These are phyloP conservation scores for Helotiales sp. DNA, from an alignment of 2,329 filamentous ascomycete genomes.

Conservation along the genomic window DNA sequence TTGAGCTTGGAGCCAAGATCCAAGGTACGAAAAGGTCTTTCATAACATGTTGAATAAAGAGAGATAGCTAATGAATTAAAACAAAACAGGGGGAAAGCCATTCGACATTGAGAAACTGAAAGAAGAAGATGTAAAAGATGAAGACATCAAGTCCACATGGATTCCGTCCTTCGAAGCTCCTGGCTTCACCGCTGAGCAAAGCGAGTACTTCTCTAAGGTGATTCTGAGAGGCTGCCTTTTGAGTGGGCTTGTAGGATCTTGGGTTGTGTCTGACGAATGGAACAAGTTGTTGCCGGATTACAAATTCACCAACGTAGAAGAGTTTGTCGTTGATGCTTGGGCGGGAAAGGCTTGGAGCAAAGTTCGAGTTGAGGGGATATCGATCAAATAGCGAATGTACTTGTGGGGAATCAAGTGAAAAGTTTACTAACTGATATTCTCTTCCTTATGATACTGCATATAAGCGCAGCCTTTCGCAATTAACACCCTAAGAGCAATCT, in stretches of 20 bases:
- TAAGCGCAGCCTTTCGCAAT: too few relatives aligned
- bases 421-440: too few relatives aligned
- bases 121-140: slow-evolving; percentile 19
- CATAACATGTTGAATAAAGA: neutral
- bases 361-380: too few relatives aligned
- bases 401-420: too few relatives aligned
- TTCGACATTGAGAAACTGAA: slow-evolving; percentile 16
- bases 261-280: slow-evolving; percentile 37
- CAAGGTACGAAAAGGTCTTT: slow-evolving; percentile 28
- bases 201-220: slow-evolving; percentile 28
- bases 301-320: slow-evolving; percentile 33
- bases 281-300: slow-evolving; percentile 39
- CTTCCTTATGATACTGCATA: too few relatives aligned
- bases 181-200: slow-evolving; percentile 30
- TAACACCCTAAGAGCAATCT: too few relatives aligned
- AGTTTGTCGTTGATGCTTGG: slow-evolving; percentile 39
- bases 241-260: slow-evolving; percentile 34
- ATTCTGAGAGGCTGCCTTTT: slow-evolving; percentile 39
- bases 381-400: too few relatives aligned
- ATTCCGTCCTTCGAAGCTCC: slow-evolving; percentile 35
- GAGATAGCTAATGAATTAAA: slow-evolving; percentile 1
- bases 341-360: slow-evolving; percentile 37
- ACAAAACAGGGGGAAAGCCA: slow-evolving; percentile 1
- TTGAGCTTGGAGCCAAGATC: slow-evolving; percentile 37
- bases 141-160: slow-evolving; percentile 31